These are phyloP conservation scores for Cytospora piceae DNA, from an alignment of 2,329 filamentous ascomycete species.

Conservation along the genomic window DNA sequence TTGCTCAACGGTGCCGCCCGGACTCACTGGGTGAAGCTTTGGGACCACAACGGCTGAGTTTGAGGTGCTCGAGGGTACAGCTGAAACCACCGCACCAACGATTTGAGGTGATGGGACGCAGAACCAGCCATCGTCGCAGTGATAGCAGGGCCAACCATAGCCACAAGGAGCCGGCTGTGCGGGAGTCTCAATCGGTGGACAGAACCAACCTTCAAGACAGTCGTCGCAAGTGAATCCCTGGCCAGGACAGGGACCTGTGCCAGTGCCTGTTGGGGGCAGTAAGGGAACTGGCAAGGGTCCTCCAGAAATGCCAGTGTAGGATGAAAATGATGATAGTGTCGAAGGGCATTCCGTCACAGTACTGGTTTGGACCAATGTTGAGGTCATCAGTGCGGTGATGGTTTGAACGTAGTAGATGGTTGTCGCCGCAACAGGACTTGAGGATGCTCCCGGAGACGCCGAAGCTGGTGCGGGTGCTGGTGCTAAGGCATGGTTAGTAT, in stretches of 20 bases:
- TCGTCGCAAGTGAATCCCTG: slow-evolving; percentile 29
- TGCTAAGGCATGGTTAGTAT: slow-evolving; percentile 12
- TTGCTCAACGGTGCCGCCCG: slow-evolving; percentile 38
- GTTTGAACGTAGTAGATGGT: slow-evolving; percentile 30
- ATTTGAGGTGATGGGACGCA: slow-evolving; percentile 22
- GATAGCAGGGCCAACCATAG: slow-evolving; percentile 30
- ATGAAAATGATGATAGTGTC: background rate
- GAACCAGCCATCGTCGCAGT: slow-evolving; percentile 29
- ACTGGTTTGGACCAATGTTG: slow-evolving; percentile 16
- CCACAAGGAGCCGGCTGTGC: slow-evolving; percentile 29
- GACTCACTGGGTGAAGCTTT: slow-evolving; percentile 32
- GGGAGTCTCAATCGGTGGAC: slow-evolving; percentile 29
- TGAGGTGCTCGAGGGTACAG: background rate
- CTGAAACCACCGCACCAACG: background rate
- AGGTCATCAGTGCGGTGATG: slow-evolving; percentile 29
- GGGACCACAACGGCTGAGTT: background rate
- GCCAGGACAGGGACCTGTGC: slow-evolving; percentile 22
- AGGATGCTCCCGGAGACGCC: background rate
- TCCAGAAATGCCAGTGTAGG: background rate
- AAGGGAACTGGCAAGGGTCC: background rate
- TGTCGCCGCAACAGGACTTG: slow-evolving; percentile 14
- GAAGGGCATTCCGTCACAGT: slow-evolving; percentile 19
- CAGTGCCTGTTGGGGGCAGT: background rate
- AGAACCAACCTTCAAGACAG: slow-evolving; percentile 30
- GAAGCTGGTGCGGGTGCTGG: slow-evolving; percentile 5